Percentiles rank a stretch among this genome's conserved stretches.
Evolutionary conservation across 176 grass and related monocot species (phyloP).

Genomic region (Musa acuminata): DNA sequence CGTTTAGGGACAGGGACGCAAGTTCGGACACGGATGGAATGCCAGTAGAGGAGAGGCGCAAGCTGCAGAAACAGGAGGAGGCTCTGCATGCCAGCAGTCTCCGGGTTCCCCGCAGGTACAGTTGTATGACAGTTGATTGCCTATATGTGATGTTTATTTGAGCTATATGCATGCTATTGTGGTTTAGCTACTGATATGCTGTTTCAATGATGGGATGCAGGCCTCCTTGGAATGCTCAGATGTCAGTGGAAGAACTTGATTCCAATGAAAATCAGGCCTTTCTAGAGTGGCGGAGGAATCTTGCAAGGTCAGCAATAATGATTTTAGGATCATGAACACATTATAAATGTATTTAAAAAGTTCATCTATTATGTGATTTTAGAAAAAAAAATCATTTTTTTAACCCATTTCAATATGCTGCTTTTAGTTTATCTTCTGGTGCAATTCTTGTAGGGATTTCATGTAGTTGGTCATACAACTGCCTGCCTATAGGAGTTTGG

Average conservation of each 20-base stretch:
- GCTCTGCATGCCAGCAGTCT: conserved; percentile 55
- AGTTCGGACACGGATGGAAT: conserved; percentile 20
- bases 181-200: not conserved
- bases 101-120: conserved; percentile 66
- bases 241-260: conserved; percentile 74
- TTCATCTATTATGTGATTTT: not conserved
- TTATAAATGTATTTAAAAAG: not conserved
- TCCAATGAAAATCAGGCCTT: conserved; percentile 59
- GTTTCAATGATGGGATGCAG: conserved; percentile 22
- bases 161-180: not conserved
- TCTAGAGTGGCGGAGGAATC: conserved; percentile 74
- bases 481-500: too few relatives aligned
- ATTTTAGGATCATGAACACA: too few relatives aligned
- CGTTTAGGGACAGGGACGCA: conserved; percentile 33
- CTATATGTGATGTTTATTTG: not conserved
- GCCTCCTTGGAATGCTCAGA: conserved; percentile 54
- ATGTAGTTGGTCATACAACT: too few relatives aligned
- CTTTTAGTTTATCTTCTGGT: not conserved
- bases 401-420: too few relatives aligned
- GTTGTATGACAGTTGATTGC: not conserved
- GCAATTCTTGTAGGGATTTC: not conserved
- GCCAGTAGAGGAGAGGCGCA: conserved; percentile 38
- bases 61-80: conserved; percentile 67
- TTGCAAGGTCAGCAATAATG: conserved; percentile 46
- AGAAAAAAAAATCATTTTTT: not conserved